phyloP scores from a whole-genome alignment of 148 eudicot species.

The Amaranthus cruentus region DNA sequence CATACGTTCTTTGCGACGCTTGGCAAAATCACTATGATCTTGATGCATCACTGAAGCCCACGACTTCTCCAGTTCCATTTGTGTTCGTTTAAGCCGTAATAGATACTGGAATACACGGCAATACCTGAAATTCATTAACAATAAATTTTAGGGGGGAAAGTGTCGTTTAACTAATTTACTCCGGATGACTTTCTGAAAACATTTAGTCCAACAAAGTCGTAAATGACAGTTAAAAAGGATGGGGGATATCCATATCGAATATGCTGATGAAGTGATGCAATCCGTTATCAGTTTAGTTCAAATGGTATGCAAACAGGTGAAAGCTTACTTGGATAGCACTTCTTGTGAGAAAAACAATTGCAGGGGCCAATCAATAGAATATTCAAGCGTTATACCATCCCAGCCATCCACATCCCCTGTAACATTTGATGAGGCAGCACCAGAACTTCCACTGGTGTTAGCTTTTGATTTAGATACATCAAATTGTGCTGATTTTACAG shows the following conservation, averaged over 20 bases:
- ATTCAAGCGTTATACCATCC: conserved; percentile 93
- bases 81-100: conserved; percentile 86
- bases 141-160: neutral
- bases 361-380: conserved; percentile 93
- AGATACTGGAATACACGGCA: conserved; percentile 86
- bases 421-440: conserved; percentile 40
- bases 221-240: neutral
- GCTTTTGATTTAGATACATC: conserved; percentile 60
- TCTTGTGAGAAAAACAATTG: conserved; percentile 91
- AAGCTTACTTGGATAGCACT: conserved; percentile 82
- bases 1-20: conserved; percentile 46
- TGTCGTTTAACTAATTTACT: neutral
- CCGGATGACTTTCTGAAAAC: neutral
- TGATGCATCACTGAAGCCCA: conserved; percentile 99
- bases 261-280: neutral
- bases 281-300: neutral
- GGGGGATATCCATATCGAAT: neutral
- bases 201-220: neutral
- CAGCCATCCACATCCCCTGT: conserved; percentile 77
- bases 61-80: conserved; percentile 97
- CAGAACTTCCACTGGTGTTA: conserved; percentile 47
- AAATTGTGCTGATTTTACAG: conserved; percentile 56
- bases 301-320: neutral
- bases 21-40: conserved; percentile 80
- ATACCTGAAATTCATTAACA: conserved; percentile 43